Conservation (phyloP, 139 green algal genomes). For the Mychonastes homosphaera region DNA sequence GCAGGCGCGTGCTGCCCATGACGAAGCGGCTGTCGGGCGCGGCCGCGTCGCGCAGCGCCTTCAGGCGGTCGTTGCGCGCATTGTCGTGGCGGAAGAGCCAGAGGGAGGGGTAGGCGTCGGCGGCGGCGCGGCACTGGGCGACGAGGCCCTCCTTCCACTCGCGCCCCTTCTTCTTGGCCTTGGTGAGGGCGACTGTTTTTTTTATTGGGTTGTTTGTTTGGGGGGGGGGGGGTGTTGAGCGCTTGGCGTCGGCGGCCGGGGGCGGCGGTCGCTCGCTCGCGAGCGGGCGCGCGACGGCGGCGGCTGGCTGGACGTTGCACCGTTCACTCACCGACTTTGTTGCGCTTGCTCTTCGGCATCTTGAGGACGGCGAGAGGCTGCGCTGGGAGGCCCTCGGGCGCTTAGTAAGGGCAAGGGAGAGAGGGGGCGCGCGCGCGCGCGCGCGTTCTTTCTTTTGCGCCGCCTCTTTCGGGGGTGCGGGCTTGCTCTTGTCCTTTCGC, state of each 20-base stretch:
- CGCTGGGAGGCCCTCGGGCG: too few relatives aligned
- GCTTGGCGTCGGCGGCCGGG: neutral
- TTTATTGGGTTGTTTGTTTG: too few relatives aligned
- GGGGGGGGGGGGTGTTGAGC: neutral
- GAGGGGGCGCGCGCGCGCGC: too few relatives aligned
- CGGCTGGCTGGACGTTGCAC: neutral
- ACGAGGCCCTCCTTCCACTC: conserved; percentile 86
- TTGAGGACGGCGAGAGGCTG: too few relatives aligned
- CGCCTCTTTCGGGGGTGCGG: too few relatives aligned
- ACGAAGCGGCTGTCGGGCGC: conserved; percentile 58
- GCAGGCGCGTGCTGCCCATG: conserved; percentile 77
- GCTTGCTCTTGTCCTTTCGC: too few relatives aligned
- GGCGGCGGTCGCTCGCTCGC: neutral
- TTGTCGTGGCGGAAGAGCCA: conserved; percentile 86
- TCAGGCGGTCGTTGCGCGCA: conserved; percentile 90
- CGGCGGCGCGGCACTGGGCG: conserved; percentile 41
- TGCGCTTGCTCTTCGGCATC: conserved; percentile 87
- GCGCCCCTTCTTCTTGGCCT: conserved; percentile 88
- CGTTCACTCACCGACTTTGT: conserved; percentile 57
- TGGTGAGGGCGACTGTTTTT: conserved; percentile 64
- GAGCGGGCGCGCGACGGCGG: neutral
- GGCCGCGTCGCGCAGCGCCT: conserved; percentile 64
- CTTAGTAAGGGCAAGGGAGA: too few relatives aligned
- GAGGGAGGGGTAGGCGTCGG: conserved; percentile 66
- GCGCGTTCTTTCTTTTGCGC: too few relatives aligned